Percentiles rank a stretch among this genome's conserved stretches.
These are phyloP conservation scores for Pestalotiopsis fici DNA, from an alignment of 2,329 filamentous ascomycete genomes.

Conservation along the genomic window DNA sequence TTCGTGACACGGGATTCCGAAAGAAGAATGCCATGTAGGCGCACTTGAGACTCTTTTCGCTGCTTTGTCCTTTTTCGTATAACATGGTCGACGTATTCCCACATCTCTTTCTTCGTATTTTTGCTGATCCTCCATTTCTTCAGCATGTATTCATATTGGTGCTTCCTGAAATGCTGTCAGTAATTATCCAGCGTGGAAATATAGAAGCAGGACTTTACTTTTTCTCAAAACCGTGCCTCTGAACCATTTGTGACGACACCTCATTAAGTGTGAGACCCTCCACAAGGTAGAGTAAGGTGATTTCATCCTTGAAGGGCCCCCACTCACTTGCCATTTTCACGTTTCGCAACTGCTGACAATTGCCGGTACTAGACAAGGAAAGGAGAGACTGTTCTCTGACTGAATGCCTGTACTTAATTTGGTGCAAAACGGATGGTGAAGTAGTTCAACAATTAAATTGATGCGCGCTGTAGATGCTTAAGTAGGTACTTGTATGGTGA, in stretches of 20 bases:
- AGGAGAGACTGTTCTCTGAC: too few species aligned
- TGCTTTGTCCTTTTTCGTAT: not conserved
- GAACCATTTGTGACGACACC: not conserved
- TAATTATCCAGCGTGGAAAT: not conserved
- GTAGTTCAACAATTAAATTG: not conserved
- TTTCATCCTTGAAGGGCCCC: not conserved
- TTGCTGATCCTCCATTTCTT: not conserved
- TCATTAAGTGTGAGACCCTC: not conserved
- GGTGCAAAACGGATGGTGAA: not conserved
- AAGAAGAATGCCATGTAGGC: not conserved
- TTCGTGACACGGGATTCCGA: not conserved
- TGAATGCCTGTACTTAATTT: not conserved
- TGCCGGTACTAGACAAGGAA: too few species aligned
- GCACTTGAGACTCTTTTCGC: not conserved
- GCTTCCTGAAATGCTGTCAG: not conserved
- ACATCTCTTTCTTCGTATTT: not conserved
- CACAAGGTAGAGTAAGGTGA: not conserved
- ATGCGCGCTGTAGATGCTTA: not conserved
- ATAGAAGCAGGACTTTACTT: too few species aligned
- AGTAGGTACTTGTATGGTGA: not conserved
- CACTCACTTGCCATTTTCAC: not conserved
- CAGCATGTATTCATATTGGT: not conserved
- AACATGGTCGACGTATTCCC: not conserved
- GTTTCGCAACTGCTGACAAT: too few species aligned
- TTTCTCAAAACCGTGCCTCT: not conserved